Percentiles rank a stretch among this genome's conserved stretches.
Conservation (phyloP, 208 protist genomes). For the Endotrypanum monterogeii region DNA sequence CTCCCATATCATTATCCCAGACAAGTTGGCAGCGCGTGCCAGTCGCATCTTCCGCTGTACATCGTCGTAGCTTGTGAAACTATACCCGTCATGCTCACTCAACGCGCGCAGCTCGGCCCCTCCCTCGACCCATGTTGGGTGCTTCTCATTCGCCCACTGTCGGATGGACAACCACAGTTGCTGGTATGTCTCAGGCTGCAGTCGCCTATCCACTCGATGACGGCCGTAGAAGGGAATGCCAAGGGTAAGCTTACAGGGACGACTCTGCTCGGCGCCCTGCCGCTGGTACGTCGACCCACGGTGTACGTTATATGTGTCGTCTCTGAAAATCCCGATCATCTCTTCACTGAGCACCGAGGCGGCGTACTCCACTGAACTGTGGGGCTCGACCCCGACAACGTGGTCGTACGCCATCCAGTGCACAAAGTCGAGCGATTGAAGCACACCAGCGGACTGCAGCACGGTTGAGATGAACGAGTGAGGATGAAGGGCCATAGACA, state of each 20-base stretch:
- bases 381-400: conserved; percentile 12
- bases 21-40: conserved; percentile 38
- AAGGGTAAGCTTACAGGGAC: conserved; percentile 51
- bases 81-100: conserved; percentile 43
- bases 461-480: conserved; percentile 26
- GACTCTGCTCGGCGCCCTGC: conserved; percentile 1
- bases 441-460: conserved; percentile 29
- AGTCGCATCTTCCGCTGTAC: conserved; percentile 59
- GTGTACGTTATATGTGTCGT: not conserved
- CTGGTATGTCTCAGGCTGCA: conserved; percentile 46
- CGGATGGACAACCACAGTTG: conserved; percentile 39
- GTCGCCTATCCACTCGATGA: conserved; percentile 27
- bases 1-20: conserved; percentile 81
- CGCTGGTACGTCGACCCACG: not conserved
- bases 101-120: conserved; percentile 31
- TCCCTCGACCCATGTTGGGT: conserved; percentile 29
- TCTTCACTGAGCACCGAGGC: conserved; percentile 19
- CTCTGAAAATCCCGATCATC: conserved; percentile 17
- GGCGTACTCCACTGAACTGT: conserved; percentile 46
- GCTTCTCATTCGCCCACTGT: conserved; percentile 37
- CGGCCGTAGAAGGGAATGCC: conserved; percentile 71
- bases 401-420: conserved; percentile 80
- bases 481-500: conserved; percentile 55
- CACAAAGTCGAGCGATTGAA: conserved; percentile 46
- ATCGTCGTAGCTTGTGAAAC: conserved; percentile 44